phyloP scores from a whole-genome alignment of 2,329 filamentous ascomycete genomes.

The Zopfia rhizophila region DNA sequence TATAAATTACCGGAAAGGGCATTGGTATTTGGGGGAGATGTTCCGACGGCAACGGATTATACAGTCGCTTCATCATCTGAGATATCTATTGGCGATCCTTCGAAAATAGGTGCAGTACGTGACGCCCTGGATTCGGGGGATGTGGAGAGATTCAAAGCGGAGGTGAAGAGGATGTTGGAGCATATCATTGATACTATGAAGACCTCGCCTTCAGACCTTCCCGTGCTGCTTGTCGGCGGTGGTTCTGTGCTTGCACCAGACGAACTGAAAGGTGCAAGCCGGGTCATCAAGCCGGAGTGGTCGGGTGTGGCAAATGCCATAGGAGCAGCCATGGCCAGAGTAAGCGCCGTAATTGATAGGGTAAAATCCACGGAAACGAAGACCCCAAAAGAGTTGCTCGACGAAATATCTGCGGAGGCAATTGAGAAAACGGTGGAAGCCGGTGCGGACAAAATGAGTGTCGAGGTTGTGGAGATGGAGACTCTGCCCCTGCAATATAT shows the following conservation, averaged over 20 bases:
- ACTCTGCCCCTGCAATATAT: conserved; percentile 67
- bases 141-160: conserved; percentile 50
- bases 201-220: conserved; percentile 67
- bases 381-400: conserved; percentile 44
- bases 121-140: conserved; percentile 47
- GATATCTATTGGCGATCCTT: conserved; percentile 56
- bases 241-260: conserved; percentile 69
- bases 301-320: conserved; percentile 72
- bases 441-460: conserved; percentile 45
- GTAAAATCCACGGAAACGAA: conserved; percentile 52
- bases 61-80: conserved; percentile 51
- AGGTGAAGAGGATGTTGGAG: conserved; percentile 65
- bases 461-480: conserved; percentile 50
- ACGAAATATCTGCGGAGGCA: conserved; percentile 50
- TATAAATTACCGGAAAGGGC: conserved; percentile 66
- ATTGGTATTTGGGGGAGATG: conserved; percentile 66
- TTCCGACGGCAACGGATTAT: conserved; percentile 69
- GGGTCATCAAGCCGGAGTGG: conserved; percentile 66
- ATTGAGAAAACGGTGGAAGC: conserved; percentile 52
- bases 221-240: conserved; percentile 71
- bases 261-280: conserved; percentile 65
- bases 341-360: conserved; percentile 60
- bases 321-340: conserved; percentile 70
- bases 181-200: conserved; percentile 70
- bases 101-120: conserved; percentile 44